These are phyloP conservation scores for Abrus precatorius DNA, from an alignment of 306 rosid species.

Conservation along the genomic window DNA sequence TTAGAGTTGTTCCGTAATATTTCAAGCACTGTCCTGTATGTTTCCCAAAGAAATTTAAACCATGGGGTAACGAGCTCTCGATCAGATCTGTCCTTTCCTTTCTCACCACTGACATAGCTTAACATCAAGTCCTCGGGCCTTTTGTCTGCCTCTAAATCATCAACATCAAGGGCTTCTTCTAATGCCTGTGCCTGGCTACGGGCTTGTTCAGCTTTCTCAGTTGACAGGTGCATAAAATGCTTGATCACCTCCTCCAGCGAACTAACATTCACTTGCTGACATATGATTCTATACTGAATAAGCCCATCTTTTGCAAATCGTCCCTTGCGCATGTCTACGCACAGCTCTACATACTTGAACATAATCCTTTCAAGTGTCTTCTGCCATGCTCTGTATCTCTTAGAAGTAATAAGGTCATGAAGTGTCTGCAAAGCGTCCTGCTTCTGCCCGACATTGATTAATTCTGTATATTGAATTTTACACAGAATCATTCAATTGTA, in stretches of 20 bases:
- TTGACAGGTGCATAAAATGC: constrained; percentile 94
- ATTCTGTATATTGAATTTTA: constrained; percentile 59
- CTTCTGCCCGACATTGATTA: constrained; percentile 95
- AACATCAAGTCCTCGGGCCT: constrained; percentile 98
- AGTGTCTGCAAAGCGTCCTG: constrained; percentile 94
- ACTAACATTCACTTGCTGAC: constrained; percentile 95
- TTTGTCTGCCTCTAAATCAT: constrained; percentile 96
- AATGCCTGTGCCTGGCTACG: constrained; percentile 94
- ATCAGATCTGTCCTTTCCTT: constrained; percentile 95
- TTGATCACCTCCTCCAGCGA: constrained; percentile 98
- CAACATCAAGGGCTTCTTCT: constrained; percentile 97
- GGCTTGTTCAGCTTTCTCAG: constrained; percentile 98
- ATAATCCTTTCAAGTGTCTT: constrained; percentile 90
- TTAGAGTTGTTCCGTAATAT: constrained; percentile 95
- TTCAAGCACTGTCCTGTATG: constrained; percentile 96
- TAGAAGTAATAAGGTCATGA: constrained; percentile 91
- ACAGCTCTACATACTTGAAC: constrained; percentile 95
- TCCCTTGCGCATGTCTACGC: constrained; percentile 91
- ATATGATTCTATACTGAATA: constrained; percentile 93
- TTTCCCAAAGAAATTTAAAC: constrained; percentile 99
- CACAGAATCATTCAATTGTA: not conserved
- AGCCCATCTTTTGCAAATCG: constrained; percentile 97
- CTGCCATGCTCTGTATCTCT: constrained; percentile 95
- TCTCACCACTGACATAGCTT: constrained; percentile 96
- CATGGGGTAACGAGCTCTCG: constrained; percentile 96